These are phyloP conservation scores for Xerocomellus amylosporus DNA, from an alignment of 768 basidiomycete genomes.

Conservation along the genomic window DNA sequence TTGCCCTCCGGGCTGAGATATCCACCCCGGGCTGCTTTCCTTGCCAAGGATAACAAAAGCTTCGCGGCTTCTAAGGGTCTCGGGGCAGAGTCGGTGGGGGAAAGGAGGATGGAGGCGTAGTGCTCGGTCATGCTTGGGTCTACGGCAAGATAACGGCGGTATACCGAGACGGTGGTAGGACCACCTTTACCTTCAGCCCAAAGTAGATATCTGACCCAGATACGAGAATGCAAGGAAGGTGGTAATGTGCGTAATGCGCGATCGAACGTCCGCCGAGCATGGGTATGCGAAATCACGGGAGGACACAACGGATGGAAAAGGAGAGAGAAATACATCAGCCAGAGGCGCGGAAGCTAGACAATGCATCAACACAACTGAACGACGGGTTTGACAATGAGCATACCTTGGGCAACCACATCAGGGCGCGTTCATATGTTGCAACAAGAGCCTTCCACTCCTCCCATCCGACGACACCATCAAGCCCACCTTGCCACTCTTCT, in stretches of 20 bases:
- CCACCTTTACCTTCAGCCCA: constrained; percentile 89
- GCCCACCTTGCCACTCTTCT: constrained; percentile 80
- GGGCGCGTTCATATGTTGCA: constrained; percentile 84
- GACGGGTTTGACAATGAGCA: constrained; percentile 18
- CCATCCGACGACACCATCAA: constrained; percentile 91
- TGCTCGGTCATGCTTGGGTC: constrained; percentile 81
- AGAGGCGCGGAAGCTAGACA: constrained; percentile 81
- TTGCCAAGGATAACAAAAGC: constrained; percentile 76
- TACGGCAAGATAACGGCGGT: constrained; percentile 83
- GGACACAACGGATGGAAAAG: constrained; percentile 91
- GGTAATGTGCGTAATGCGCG: constrained; percentile 90
- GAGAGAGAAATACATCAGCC: constrained; percentile 90
- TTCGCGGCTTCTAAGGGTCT: constrained; percentile 94
- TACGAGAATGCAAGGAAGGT: constrained; percentile 84
- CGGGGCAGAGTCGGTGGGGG: constrained; percentile 54
- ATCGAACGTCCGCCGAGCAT: constrained; percentile 92
- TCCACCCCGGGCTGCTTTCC: constrained; percentile 78
- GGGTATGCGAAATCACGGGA: constrained; percentile 75
- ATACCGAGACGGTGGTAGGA: constrained; percentile 72
- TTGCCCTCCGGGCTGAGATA: constrained; percentile 90
- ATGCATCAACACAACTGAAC: constrained; percentile 3
- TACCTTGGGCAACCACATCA: constrained; percentile 94
- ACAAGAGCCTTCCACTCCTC: constrained; percentile 92
- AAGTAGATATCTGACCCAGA: constrained; percentile 90
- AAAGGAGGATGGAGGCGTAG: constrained; percentile 67